phyloP scores from a whole-genome alignment of 139 green algal genomes.

The Volvox africanus region DNA sequence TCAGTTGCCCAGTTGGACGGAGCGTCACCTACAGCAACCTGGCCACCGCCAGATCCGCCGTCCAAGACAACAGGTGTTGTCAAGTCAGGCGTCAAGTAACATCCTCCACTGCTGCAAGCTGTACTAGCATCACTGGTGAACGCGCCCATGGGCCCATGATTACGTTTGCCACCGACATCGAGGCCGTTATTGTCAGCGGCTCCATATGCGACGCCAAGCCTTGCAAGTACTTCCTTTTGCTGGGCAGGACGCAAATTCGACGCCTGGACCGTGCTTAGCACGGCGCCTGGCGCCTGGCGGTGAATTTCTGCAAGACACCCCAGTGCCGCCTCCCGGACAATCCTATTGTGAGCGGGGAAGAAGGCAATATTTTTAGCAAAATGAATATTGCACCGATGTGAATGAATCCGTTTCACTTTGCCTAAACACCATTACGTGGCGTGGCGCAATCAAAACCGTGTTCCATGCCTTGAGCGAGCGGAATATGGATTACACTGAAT shows the following conservation, averaged over 20 bases:
- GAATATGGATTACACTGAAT: too few relatives aligned
- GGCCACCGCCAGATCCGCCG: not conserved
- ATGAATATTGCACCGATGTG: too few relatives aligned
- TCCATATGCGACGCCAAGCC: slow-evolving; percentile 11
- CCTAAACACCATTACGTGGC: too few relatives aligned
- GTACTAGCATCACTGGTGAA: not conserved
- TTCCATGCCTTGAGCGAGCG: too few relatives aligned
- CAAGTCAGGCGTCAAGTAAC: not conserved
- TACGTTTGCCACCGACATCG: not conserved
- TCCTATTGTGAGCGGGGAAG: slow-evolving; percentile 26
- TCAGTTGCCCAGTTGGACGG: not conserved
- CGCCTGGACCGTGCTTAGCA: slow-evolving; percentile 56
- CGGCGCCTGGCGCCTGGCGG: slow-evolving; percentile 46
- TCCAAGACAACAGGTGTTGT: not conserved
- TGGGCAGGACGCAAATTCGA: slow-evolving; percentile 55
- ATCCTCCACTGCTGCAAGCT: not conserved
- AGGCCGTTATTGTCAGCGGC: not conserved
- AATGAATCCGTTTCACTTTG: too few relatives aligned
- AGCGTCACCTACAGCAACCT: not conserved
- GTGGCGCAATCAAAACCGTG: too few relatives aligned
- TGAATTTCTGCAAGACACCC: slow-evolving; percentile 69
- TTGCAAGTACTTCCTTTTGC: slow-evolving; percentile 49
- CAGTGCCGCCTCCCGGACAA: slow-evolving; percentile 67
- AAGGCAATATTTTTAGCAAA: too few relatives aligned
- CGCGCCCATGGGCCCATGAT: not conserved